A percentile compares a stretch with the other conserved stretches of the same genome.
These are phyloP conservation scores for Magnusiomyces suaveolens DNA, from an alignment of 1,139 yeast species.

Conservation along the genomic window DNA sequence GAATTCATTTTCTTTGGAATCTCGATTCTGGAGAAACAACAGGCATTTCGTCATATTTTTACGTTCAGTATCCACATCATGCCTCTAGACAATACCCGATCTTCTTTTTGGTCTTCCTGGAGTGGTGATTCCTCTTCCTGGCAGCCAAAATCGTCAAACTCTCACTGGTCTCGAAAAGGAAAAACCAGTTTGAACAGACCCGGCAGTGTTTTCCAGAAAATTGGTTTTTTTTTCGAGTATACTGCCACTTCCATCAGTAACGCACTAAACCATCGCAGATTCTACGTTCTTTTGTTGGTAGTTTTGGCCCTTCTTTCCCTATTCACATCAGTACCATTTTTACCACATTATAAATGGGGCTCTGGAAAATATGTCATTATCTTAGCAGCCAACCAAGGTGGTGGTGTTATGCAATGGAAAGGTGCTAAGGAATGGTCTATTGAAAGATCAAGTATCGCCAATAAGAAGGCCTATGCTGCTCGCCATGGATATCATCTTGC, in stretches of 20 bases:
- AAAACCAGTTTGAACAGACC: neutral
- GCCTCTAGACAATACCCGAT: conserved; percentile 12
- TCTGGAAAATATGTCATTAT: conserved; percentile 66
- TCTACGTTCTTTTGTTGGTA: conserved; percentile 23
- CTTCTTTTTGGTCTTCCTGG: conserved; percentile 5
- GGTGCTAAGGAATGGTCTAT: conserved; percentile 98
- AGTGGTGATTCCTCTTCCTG: neutral
- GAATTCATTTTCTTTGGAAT: too few species aligned
- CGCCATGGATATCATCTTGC: conserved; percentile 84
- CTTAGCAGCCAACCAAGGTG: conserved; percentile 93
- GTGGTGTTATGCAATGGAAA: conserved; percentile 95
- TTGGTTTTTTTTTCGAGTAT: neutral
- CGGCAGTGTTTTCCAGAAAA: neutral
- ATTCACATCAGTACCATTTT: conserved; percentile 33
- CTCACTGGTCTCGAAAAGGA: conserved; percentile 10
- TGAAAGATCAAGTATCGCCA: conserved; percentile 81
- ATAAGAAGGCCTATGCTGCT: conserved; percentile 79
- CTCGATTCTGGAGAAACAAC: too few species aligned
- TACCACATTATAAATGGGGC: conserved; percentile 32
- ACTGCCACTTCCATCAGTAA: conserved; percentile 8
- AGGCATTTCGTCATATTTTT: neutral
- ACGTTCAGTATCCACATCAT: neutral
- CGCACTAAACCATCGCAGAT: conserved; percentile 12
- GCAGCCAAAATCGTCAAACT: conserved; percentile 5
- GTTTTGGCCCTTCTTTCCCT: conserved; percentile 28